Evolutionary conservation across 1,139 yeast species (phyloP), one percentile per base, ranked within the genome.

Genomic region (Yamadazyma taylorii): DNA sequence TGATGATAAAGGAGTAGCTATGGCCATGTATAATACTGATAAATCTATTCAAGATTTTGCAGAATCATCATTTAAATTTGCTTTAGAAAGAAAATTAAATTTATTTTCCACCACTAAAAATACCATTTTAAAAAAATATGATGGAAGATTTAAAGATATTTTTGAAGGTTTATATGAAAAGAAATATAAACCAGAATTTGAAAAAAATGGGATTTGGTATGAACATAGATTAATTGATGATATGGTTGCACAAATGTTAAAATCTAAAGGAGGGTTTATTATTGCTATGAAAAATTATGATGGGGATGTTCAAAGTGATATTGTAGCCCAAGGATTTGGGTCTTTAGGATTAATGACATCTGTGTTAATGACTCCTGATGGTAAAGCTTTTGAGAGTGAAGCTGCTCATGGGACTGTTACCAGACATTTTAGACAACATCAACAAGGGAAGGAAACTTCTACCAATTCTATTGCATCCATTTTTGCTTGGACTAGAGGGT

Each of bases 401-500:
- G 97, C 97, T 44, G 97, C 97, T 19, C 97, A 90, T 62, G 97
- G 97, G 42, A 90, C 97, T 30, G 97, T 90, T 50, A 90, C 97
- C 42, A 85, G 97, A 69, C 97, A 90, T 63, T 90, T 74, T 73
- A 83, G 97, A 71, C 94, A 84, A 66, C 86, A 87, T 64, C 97
- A 90, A 68, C 85, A 84, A 65, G 97, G 97, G 52, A 85, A 88
- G 63, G 96, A 89, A 69, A 90, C 97, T 24, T 88, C 96, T n/a
- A 90, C 97, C 48, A 90, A 90, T 71, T 89, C 97, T 30, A 90
- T 90, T 66, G 97, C 97, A n/a, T 88, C 96, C 21, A 90, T 90
- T 54, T 90, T 83, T 55, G 97, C 97, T 29, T 90, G 97, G 97
- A 78, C 96, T 35, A 81, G 95, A 61, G 97, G 97, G 53, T 63